These are phyloP conservation scores for Fusarium incarnatum DNA, from an alignment of 2,329 filamentous ascomycete species.

Conservation along the genomic window DNA sequence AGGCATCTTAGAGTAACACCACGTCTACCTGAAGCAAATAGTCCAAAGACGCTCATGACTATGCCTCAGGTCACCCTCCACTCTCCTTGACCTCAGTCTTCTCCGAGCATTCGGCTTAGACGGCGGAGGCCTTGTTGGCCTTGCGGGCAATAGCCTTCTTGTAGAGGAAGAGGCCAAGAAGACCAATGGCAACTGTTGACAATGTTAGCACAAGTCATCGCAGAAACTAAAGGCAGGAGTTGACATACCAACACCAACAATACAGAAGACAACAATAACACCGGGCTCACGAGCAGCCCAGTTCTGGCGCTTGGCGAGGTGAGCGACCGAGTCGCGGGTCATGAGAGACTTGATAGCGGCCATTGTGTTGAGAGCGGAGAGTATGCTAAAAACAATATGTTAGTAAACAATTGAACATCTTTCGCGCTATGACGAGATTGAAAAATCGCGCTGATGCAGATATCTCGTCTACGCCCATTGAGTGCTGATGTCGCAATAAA, in stretches of 20 bases:
- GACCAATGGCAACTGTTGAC: constrained; percentile 49
- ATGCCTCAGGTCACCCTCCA: constrained; percentile 43
- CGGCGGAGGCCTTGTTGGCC: constrained; percentile 49
- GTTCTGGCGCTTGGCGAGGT: constrained; percentile 57
- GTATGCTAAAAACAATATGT: constrained; percentile 40
- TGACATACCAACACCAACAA: constrained; percentile 55
- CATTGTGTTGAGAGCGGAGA: constrained; percentile 53
- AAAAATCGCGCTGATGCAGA: not conserved
- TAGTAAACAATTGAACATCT: constrained; percentile 2
- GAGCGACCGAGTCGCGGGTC: constrained; percentile 53
- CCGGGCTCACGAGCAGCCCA: constrained; percentile 55
- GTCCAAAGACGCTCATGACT: constrained; percentile 34
- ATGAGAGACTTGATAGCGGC: constrained; percentile 56
- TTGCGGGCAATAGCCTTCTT: constrained; percentile 51
- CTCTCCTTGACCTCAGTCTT: constrained; percentile 30
- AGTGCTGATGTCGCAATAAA: constrained; percentile 18
- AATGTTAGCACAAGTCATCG: constrained; percentile 28
- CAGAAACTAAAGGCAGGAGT: not conserved
- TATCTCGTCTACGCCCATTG: constrained; percentile 23
- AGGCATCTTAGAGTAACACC: constrained; percentile 45
- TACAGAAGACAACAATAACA: constrained; percentile 59
- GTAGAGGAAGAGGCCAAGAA: constrained; percentile 50
- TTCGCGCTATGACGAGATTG: constrained; percentile 1
- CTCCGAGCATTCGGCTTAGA: constrained; percentile 32
- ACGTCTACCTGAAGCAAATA: constrained; percentile 37